Base-by-base conservation (phyloP, 164 flowering plant species). In the Hamamelis virginiana region DNA sequence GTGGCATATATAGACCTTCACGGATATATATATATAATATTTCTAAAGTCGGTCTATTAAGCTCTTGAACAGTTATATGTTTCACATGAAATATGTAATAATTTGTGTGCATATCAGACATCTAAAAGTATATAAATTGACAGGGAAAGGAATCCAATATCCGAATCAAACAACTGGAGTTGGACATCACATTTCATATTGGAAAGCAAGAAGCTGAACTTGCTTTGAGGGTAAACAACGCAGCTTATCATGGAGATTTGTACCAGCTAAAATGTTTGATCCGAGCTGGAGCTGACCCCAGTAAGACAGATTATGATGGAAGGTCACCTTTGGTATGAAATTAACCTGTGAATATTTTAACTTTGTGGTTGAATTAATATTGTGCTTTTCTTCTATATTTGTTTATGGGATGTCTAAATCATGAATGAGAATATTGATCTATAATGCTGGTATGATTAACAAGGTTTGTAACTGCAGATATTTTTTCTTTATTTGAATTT, bases 271-370 rank as follows among this genome's bases (percentile, higher is more conserved):
- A 89, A 75, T 66, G 81, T 69, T 76, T 94, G 69, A 74, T 94
- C 57, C 78, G 90, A 47, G 85, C 91, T 26, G 97, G 98, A 70
- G 98, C 97, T 68, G 94, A 92, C 84, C 97, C 96, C 1, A 88
- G 81, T 41, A 89, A 87, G 75, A 81, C 86, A 47, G 97, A 94
- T 78, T 94, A 92, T 78, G 91, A 92, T 81, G 97, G 96, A 75
- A 84, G 98, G 71, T 79, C 98, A 27, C 94, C 98, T n/a, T 76
- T 94, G 97, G 97, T 94, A 90, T 61, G 85, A 38, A 25, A 38
- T 26, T 28, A 51, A 47, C 44, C 45, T 67, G 33, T 43, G 13
- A 43, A 46, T 62, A 21, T 59, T 50, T 65, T 47, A 16, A 25
- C 2, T 8, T 33, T 41, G n/a, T 61, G 22, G 41, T 33, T 8